Evolutionary conservation across 2,329 filamentous ascomycete genomes (phyloP).

Genomic region (Saccharata proteae): DNA sequence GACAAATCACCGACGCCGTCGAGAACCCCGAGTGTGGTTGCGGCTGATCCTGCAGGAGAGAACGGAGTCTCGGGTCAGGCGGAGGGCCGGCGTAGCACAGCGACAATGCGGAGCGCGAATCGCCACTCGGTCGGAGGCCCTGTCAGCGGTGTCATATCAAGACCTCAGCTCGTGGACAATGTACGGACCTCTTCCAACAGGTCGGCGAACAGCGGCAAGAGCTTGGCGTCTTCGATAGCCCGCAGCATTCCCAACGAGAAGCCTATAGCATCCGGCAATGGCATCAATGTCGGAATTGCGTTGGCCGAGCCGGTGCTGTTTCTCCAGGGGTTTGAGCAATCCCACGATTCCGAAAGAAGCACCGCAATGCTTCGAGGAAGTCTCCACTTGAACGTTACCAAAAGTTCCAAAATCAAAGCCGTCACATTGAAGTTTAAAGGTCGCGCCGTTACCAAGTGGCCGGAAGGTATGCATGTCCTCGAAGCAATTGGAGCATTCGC

Average conservation of each 20-base stretch:
- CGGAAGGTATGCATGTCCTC: conserved; percentile 51
- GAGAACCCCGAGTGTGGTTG: conserved; percentile 13
- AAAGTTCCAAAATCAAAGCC: conserved; percentile 86
- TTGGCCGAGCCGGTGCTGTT: conserved; percentile 73
- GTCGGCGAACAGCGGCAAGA: conserved; percentile 14
- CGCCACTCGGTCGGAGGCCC: conserved; percentile 29
- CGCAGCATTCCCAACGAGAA: conserved; percentile 40
- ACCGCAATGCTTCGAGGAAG: conserved; percentile 80
- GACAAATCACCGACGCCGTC: conserved; percentile 14
- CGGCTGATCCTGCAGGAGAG: too few species aligned
- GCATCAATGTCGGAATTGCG: conserved; percentile 59
- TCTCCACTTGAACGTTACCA: conserved; percentile 69
- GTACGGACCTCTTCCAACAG: conserved; percentile 24
- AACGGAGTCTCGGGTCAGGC: conserved; percentile 1
- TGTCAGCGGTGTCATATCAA: conserved; percentile 24
- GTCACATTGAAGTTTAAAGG: conserved; percentile 79
- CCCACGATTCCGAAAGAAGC: conserved; percentile 48
- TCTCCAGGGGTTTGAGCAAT: conserved; percentile 65
- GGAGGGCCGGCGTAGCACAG: conserved; percentile 10
- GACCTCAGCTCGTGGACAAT: conserved; percentile 30
- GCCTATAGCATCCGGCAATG: conserved; percentile 67
- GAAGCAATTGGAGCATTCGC: conserved; percentile 1
- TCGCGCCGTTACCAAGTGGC: conserved; percentile 84
- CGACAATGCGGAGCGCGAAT: conserved; percentile 28
- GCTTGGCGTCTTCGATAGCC: conserved; percentile 19